Evolutionary conservation across 257 asterid genomes (phyloP).

Genomic region (Lithospermum erythrorhizon): DNA sequence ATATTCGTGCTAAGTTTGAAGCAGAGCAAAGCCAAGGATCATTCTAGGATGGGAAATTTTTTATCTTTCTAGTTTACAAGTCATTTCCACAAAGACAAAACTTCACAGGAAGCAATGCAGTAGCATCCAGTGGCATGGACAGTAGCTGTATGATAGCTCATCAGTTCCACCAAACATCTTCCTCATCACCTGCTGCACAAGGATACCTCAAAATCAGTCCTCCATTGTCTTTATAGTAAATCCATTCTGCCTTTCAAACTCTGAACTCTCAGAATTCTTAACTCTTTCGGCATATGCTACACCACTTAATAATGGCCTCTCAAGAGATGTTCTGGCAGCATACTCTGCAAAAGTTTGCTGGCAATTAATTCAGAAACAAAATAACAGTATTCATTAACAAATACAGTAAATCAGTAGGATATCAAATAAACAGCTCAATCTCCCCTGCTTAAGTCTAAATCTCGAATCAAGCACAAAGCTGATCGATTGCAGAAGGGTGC

Average conservation of each 20-base stretch:
- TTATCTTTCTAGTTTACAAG: no score
- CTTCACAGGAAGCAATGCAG: constrained; percentile 14
- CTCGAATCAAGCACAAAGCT: constrained; percentile 30
- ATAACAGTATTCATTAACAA: not conserved
- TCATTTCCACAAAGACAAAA: no score
- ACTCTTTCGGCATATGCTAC: constrained; percentile 92
- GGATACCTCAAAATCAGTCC: no score
- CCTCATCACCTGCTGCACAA: constrained; percentile 22
- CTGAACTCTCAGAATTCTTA: constrained; percentile 52
- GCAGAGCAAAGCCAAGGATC: no score
- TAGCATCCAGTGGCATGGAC: constrained; percentile 18
- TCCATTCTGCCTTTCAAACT: constrained; percentile 66
- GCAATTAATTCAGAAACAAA: constrained; percentile 1
- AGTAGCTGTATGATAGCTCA: constrained; percentile 23
- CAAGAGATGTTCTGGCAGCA: constrained; percentile 82
- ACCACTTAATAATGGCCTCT: constrained; percentile 90
- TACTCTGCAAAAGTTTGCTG: constrained; percentile 87
- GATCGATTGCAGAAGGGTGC: constrained; percentile 86
- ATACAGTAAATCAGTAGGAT: not conserved
- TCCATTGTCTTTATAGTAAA: constrained; percentile 87
- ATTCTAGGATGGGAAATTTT: no score
- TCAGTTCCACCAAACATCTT: constrained; percentile 26
- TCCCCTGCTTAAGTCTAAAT: not conserved
- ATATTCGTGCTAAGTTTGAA: no score
- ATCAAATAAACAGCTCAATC: not conserved